Evolutionary conservation across 306 rosid genomes (phyloP).

Genomic region (Canavalia gladiata): DNA sequence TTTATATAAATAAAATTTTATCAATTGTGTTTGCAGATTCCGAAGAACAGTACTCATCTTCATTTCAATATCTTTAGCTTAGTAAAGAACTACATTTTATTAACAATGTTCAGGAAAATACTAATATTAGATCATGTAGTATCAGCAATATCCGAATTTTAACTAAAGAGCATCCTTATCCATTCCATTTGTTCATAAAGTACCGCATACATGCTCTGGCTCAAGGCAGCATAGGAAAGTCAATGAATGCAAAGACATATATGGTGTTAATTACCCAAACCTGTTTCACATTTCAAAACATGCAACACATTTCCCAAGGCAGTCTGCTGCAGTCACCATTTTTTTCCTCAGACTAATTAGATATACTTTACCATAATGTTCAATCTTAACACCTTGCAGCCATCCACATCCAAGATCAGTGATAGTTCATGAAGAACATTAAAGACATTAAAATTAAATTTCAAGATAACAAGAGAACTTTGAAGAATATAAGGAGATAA

Average conservation of each 20-base stretch:
- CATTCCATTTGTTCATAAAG: neutral
- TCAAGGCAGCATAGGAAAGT: neutral
- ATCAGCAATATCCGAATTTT: neutral
- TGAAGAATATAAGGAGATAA: neutral
- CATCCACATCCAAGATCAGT: neutral
- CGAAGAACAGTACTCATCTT: neutral
- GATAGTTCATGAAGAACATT: conserved; percentile 9
- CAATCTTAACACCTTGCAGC: conserved; percentile 6
- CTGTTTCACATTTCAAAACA: neutral
- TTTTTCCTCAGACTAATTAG: neutral
- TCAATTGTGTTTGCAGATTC: neutral
- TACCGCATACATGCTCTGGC: neutral
- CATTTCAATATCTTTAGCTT: neutral
- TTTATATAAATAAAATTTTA: neutral
- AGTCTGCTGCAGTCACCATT: neutral
- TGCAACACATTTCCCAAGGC: neutral
- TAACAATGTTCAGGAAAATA: neutral
- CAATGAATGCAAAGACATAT: conserved; percentile 10
- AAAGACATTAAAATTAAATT: conserved; percentile 9
- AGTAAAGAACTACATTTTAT: neutral
- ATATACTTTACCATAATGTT: neutral
- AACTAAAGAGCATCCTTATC: too few species aligned
- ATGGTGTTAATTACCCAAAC: neutral
- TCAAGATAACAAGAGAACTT: neutral
- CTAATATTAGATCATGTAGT: neutral